phyloP scores from a whole-genome alignment of 306 rosid genomes.

The Trifolium subterraneum region DNA sequence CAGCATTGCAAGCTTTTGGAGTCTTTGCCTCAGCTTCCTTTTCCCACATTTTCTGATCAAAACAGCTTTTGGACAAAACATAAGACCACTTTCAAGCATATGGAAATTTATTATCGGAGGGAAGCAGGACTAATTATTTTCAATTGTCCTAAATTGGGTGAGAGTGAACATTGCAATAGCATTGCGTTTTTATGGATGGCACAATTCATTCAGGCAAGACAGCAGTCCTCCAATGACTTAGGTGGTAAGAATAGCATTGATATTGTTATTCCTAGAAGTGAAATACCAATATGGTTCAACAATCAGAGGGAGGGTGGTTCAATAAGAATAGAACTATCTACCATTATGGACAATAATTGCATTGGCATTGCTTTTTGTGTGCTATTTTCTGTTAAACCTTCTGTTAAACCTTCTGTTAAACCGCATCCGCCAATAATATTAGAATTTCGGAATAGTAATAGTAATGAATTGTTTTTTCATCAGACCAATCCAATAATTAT shows the following conservation, averaged over 20 bases:
- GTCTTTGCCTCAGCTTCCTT: constrained; percentile 4
- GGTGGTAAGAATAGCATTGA: too few relatives aligned
- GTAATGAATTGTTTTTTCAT: too few relatives aligned
- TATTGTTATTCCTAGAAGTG: constrained; percentile 4
- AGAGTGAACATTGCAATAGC: not conserved
- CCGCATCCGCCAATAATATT: too few relatives aligned
- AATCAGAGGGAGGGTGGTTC: not conserved
- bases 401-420: too few relatives aligned
- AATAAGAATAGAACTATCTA: not conserved
- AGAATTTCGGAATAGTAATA: too few relatives aligned
- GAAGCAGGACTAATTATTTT: not conserved
- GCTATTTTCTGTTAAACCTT: not conserved
- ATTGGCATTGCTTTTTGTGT: not conserved
- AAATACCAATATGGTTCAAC: constrained; percentile 35
- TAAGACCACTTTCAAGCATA: too few relatives aligned
- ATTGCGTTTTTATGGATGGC: not conserved
- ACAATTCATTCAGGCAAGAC: not conserved
- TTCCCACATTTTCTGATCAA: not conserved
- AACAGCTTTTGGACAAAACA: too few relatives aligned
- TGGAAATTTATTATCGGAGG: not conserved
- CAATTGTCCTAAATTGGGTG: not conserved
- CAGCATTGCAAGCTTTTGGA: not conserved
- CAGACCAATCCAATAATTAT: too few relatives aligned
- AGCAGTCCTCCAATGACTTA: too few relatives aligned
- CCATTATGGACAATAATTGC: not conserved